phyloP scores from a whole-genome alignment of 495 filamentous ascomycete species.

The Hypoxylon subgilvum region DNA sequence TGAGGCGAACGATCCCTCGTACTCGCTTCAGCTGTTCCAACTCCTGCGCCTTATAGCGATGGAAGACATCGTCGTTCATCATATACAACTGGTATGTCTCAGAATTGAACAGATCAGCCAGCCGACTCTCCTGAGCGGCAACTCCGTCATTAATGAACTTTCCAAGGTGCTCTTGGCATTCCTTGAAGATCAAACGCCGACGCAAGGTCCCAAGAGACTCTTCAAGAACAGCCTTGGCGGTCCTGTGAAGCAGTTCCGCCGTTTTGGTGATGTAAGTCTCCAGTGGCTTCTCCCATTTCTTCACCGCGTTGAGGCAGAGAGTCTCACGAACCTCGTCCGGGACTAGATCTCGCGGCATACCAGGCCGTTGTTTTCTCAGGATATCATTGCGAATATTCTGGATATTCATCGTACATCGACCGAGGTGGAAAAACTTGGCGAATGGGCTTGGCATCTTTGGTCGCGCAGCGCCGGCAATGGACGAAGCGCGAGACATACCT shows the following conservation, averaged over 20 bases:
- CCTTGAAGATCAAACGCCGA: constrained; percentile 48
- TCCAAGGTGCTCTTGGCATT: constrained; percentile 42
- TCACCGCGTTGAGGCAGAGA: constrained; percentile 46
- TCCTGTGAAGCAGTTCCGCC: constrained; percentile 39
- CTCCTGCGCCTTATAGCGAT: constrained; percentile 46
- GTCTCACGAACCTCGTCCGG: constrained; percentile 49
- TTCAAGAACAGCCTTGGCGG: constrained; percentile 42
- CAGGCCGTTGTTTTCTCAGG: constrained; percentile 45
- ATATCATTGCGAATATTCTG: constrained; percentile 48
- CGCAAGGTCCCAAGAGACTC: constrained; percentile 45
- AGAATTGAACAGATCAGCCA: constrained; percentile 44
- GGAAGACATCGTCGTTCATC: constrained; percentile 48
- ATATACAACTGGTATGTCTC: constrained; percentile 52
- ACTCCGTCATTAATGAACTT: constrained; percentile 43
- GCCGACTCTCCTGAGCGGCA: constrained; percentile 32
- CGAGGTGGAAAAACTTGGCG: constrained; percentile 20
- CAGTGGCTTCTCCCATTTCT: constrained; percentile 45
- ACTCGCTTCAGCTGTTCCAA: constrained; percentile 39
- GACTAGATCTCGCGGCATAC: constrained; percentile 51
- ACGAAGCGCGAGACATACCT: constrained; percentile 18
- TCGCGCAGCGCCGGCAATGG: constrained; percentile 4
- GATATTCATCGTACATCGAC: constrained; percentile 38
- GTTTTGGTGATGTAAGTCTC: constrained; percentile 45
- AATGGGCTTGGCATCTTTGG: constrained; percentile 20
- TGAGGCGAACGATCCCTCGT: constrained; percentile 47